A percentile compares a stretch with the other conserved stretches of the same genome.
Evolutionary conservation across 331 rosid genomes (phyloP).

Genomic region (Rhamnella rubrinervis): DNA sequence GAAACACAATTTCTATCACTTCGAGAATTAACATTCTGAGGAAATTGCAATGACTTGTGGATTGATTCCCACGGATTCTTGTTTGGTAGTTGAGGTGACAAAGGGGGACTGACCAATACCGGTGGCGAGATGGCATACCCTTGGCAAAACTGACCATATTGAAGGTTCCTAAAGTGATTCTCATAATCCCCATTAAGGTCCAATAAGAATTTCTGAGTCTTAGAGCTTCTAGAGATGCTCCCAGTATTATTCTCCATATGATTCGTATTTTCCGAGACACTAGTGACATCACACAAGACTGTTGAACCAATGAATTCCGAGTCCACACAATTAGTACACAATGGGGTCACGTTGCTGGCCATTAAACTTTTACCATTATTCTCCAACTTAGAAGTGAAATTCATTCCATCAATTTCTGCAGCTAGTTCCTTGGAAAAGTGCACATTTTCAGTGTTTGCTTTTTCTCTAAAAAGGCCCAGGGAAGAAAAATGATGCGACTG

Average conservation of each 20-base stretch:
- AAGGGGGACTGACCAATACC: slow-evolving; percentile 53
- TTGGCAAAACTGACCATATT: slow-evolving; percentile 47
- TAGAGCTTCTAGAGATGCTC: slow-evolving; percentile 31
- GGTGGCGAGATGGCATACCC: slow-evolving; percentile 44
- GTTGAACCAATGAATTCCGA: slow-evolving; percentile 28
- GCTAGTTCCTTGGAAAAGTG: slow-evolving; percentile 21
- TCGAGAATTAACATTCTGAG: slow-evolving; percentile 41
- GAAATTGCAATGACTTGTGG: slow-evolving; percentile 36
- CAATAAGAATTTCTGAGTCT: slow-evolving; percentile 44
- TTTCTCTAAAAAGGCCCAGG: not conserved
- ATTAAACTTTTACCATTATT: slow-evolving; percentile 26
- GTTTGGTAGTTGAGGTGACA: slow-evolving; percentile 44
- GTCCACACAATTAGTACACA: slow-evolving; percentile 27
- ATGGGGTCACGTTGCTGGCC: slow-evolving; percentile 26
- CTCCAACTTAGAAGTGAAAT: slow-evolving; percentile 15
- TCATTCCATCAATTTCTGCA: slow-evolving; percentile 24
- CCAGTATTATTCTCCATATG: slow-evolving; percentile 13
- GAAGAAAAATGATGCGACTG: not conserved
- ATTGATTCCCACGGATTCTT: slow-evolving; percentile 59
- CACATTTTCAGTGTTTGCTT: slow-evolving; percentile 25
- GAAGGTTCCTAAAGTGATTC: slow-evolving; percentile 54
- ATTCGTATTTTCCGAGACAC: slow-evolving; percentile 27
- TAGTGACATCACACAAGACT: slow-evolving; percentile 30
- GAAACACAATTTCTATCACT: slow-evolving; percentile 42
- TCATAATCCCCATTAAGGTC: slow-evolving; percentile 46